phyloP scores from a whole-genome alignment of 2,329 filamentous ascomycete genomes.

The Ascochyta fabae region DNA sequence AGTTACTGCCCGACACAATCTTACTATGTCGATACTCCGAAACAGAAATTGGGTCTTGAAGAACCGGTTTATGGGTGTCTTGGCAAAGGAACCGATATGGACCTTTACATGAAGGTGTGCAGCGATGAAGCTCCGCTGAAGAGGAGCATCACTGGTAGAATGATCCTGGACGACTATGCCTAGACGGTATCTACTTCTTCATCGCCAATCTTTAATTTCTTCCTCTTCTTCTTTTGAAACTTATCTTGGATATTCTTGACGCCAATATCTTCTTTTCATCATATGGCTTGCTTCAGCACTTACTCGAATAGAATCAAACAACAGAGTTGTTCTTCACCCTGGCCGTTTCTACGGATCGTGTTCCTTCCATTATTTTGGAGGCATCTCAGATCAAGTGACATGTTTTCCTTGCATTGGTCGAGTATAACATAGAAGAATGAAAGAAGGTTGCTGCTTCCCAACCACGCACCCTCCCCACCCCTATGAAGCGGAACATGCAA shows the following conservation, averaged over 20 bases:
- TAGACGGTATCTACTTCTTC: background rate
- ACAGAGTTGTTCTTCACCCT: too few species aligned
- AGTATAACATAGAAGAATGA: too few species aligned
- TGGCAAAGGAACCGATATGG: conserved; percentile 22
- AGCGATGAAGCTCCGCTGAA: conserved; percentile 25
- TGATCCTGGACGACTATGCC: conserved; percentile 4
- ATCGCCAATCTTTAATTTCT: background rate
- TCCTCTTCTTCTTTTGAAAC: background rate
- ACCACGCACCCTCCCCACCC: too few species aligned
- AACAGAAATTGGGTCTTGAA: conserved; percentile 27
- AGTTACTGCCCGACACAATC: conserved; percentile 34
- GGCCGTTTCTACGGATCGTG: too few species aligned
- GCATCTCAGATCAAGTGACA: too few species aligned
- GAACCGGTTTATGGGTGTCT: conserved; percentile 36
- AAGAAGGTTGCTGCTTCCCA: too few species aligned
- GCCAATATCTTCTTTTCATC: too few species aligned
- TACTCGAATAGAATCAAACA: too few species aligned
- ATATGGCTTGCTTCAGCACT: too few species aligned
- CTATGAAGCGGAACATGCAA: too few species aligned
- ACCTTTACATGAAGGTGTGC: conserved; percentile 34
- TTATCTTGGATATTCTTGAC: background rate
- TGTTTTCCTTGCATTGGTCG: too few species aligned
- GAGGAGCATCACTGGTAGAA: conserved; percentile 33
- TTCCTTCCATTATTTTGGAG: too few species aligned
- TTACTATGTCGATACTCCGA: conserved; percentile 34